Evolutionary conservation across 345 rosid genomes (phyloP), one percentile per base, ranked within the genome.

Genomic region (Eucalyptus coolabah): DNA sequence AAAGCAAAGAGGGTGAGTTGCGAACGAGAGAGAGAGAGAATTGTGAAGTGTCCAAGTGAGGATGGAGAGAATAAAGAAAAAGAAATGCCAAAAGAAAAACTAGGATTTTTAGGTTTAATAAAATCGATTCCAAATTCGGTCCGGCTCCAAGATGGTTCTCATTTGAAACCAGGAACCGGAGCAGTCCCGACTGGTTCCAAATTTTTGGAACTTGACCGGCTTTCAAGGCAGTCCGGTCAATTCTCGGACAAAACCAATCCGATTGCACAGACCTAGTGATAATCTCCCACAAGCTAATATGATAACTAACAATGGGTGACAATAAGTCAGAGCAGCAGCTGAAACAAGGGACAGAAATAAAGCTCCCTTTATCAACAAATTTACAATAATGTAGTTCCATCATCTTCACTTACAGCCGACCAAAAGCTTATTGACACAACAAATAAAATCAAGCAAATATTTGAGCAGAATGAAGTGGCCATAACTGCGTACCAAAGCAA

Each of bases 1-100:
- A 1, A 0, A 56, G 13, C 63, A 56, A 56, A 56, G 30, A 56
- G 14, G 0, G 63, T 5, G 63, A 56, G 63, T 56, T 0, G 63
- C 12, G 3, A 53, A 19, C 5, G 0, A 0, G 23, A 56, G 63
- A 9, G 63, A 10, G 60, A 56, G 63, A 56, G 63, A 56, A 53
- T 53, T 4, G 59, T 3, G 63, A 56, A 56, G 28, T 56, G 6
- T 56, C 30, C 13, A 23, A 9, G 30, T 56, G 63, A 9, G 63
- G 6, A 23, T 24, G 30, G 30, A 56, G 30, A 56, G 63, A 56
- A 56, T 10, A 56, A 56, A 56, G 30, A 24, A 56, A 56, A 56
- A 53, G 5, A 21, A 26, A 56, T 23, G 30, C 14, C 30, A 24
- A 56, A 56, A 56, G 63, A 24, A 56, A 24, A 56, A 26, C 0